Percentiles rank a stretch among this genome's conserved stretches.
phyloP scores from a whole-genome alignment of 768 basidiomycete genomes.

The Rhizopogon rudus region DNA sequence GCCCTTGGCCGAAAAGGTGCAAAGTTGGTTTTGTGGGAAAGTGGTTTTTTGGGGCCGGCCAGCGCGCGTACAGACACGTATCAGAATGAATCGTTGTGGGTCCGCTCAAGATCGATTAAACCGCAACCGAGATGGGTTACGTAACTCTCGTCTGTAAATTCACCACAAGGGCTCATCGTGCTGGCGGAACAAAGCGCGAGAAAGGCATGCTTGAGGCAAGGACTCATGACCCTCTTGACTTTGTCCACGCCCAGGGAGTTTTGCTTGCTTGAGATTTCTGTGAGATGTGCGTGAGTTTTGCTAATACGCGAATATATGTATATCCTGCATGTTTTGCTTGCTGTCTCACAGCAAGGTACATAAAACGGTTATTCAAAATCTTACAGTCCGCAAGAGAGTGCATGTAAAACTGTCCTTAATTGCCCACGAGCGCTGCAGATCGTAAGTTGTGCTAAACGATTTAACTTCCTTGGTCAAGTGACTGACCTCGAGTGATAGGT shows the following conservation, averaged over 20 bases:
- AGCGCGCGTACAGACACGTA: conserved; percentile 24
- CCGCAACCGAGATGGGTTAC: conserved; percentile 31
- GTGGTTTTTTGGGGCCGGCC: conserved; percentile 15
- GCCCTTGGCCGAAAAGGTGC: conserved; percentile 28
- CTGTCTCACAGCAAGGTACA: conserved; percentile 14
- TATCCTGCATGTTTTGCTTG: conserved; percentile 18
- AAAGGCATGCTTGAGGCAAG: conserved; percentile 22
- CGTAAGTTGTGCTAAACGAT: conserved; percentile 12
- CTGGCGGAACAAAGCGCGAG: conserved; percentile 27
- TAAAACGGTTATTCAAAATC: conserved; percentile 21
- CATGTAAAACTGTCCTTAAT: conserved; percentile 11
- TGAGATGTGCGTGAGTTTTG: conserved; percentile 10
- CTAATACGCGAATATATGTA: conserved; percentile 12
- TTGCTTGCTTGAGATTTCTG: conserved; percentile 26
- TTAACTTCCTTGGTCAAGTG: conserved; percentile 1
- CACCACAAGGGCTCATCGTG: conserved; percentile 25
- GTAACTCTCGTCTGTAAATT: conserved; percentile 22
- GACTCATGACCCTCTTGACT: conserved; percentile 25
- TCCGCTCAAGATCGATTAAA: conserved; percentile 36
- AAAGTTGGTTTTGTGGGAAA: conserved; percentile 27
- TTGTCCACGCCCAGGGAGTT: conserved; percentile 18
- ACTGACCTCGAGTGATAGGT: conserved; percentile 22
- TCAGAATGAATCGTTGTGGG: conserved; percentile 23
- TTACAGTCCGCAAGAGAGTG: conserved; percentile 15
- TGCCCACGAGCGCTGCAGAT: conserved; percentile 14